These are phyloP conservation scores for Phlebiopsis gigantea DNA, from an alignment of 768 basidiomycete genomes.

Conservation along the genomic window DNA sequence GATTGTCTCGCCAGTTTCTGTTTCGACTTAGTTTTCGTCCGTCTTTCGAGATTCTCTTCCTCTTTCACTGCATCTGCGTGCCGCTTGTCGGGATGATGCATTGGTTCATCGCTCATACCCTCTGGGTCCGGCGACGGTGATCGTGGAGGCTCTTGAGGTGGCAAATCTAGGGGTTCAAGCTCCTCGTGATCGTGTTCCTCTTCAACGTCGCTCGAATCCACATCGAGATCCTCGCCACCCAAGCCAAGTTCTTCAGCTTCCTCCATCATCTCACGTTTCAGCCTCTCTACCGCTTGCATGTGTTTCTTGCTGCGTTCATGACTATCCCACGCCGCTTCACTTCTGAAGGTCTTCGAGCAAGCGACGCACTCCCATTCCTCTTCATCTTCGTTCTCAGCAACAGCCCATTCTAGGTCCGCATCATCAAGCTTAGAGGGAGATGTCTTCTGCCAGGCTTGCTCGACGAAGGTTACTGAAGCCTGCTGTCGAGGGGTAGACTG, in stretches of 20 bases:
- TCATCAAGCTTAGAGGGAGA: slow-evolving; percentile 35
- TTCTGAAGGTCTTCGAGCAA: slow-evolving; percentile 83
- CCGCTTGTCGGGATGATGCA: neutral
- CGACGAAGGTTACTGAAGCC: slow-evolving; percentile 50
- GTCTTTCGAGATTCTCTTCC: neutral
- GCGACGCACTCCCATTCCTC: slow-evolving; percentile 97
- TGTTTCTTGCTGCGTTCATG: slow-evolving; percentile 97
- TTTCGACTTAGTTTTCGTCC: neutral
- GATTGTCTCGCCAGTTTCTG: neutral
- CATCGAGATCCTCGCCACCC: slow-evolving; percentile 11
- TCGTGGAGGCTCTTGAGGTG: neutral
- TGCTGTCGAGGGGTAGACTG: slow-evolving; percentile 17
- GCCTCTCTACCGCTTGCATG: slow-evolving; percentile 73
- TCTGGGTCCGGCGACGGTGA: neutral
- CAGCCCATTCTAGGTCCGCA: slow-evolving; percentile 71
- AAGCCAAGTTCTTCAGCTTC: slow-evolving; percentile 69
- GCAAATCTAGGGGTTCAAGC: too few species aligned
- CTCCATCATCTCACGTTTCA: slow-evolving; percentile 71
- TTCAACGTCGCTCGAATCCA: neutral
- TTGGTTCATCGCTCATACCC: neutral
- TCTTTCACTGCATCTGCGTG: neutral
- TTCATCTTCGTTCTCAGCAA: slow-evolving; percentile 60
- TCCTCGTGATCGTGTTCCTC: neutral
- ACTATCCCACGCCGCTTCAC: slow-evolving; percentile 92
- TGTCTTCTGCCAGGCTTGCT: slow-evolving; percentile 88